Percentiles rank a stretch among this genome's conserved stretches.
Evolutionary conservation across 1,139 yeast genomes (phyloP).

Genomic region (Meyerozyma sp.): DNA sequence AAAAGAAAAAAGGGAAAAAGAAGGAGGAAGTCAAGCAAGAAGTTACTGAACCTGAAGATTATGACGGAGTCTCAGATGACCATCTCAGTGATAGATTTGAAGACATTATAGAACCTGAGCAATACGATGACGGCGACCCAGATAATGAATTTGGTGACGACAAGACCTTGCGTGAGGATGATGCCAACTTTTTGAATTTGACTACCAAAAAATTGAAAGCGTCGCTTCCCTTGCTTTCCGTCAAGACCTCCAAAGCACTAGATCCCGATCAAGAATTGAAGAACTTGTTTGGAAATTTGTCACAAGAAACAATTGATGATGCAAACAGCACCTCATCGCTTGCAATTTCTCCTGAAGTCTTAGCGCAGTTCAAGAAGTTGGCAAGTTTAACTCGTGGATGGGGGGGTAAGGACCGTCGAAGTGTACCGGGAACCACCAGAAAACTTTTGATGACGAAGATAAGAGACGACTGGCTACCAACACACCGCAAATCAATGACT

Average conservation of each 20-base stretch:
- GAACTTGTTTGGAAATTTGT: constrained; percentile 67
- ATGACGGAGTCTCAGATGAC: not conserved
- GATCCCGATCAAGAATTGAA: constrained; percentile 81
- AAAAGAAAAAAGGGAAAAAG: constrained; percentile 12
- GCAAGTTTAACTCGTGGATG: constrained; percentile 68
- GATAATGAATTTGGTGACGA: not conserved
- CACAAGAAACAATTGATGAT: constrained; percentile 64
- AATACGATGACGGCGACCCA: not conserved
- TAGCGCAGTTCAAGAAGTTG: constrained; percentile 57
- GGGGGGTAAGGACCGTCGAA: constrained; percentile 74
- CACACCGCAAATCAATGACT: constrained; percentile 53
- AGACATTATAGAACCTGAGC: not conserved
- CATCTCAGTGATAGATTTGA: not conserved
- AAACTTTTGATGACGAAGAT: constrained; percentile 66
- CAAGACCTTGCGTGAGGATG: constrained; percentile 15
- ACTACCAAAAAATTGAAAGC: constrained; percentile 36
- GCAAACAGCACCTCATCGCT: constrained; percentile 60
- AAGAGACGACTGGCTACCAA: constrained; percentile 79
- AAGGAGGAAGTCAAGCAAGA: constrained; percentile 1
- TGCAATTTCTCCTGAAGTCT: constrained; percentile 60
- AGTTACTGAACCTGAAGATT: not conserved
- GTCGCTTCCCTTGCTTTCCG: constrained; percentile 35
- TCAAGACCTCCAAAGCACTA: constrained; percentile 47
- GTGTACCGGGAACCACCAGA: constrained; percentile 69
- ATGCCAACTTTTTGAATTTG: constrained; percentile 41